Conservation (phyloP, 768 basidiomycete species). For the Leccinum barrowsii region DNA sequence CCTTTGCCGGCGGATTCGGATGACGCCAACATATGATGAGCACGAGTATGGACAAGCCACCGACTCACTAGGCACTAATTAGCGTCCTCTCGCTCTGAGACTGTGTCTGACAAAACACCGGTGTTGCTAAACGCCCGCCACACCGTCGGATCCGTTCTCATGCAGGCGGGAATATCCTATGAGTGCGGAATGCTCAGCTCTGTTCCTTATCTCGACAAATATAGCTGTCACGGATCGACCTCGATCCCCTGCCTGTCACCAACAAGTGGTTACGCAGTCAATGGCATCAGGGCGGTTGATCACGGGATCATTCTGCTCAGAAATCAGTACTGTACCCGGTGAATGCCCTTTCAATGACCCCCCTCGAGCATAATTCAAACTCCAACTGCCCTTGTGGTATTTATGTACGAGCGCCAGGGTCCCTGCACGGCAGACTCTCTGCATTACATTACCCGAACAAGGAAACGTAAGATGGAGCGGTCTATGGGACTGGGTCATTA, state of each 20-base stretch:
- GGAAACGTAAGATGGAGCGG: neutral
- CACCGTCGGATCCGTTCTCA: neutral
- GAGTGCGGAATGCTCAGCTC: neutral
- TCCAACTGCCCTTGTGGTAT: neutral
- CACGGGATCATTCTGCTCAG: neutral
- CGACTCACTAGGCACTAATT: neutral
- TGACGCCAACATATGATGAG: constrained; percentile 5
- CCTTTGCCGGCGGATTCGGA: constrained; percentile 1
- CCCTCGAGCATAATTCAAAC: neutral
- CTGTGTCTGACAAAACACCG: neutral
- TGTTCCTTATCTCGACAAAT: neutral
- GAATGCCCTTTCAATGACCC: too few species aligned
- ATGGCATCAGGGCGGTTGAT: neutral
- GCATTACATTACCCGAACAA: neutral
- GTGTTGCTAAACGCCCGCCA: neutral
- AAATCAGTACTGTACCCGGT: neutral
- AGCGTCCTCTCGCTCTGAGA: neutral
- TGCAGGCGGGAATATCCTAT: neutral
- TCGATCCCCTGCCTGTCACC: neutral
- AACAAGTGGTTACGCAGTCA: neutral
- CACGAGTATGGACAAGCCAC: neutral
- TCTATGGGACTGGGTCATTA: neutral
- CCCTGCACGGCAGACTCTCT: neutral
- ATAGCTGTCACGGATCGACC: neutral
- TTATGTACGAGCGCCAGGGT: neutral